phyloP scores from a whole-genome alignment of 495 filamentous ascomycete species.

The Podospora bellae-mahoneyi region DNA sequence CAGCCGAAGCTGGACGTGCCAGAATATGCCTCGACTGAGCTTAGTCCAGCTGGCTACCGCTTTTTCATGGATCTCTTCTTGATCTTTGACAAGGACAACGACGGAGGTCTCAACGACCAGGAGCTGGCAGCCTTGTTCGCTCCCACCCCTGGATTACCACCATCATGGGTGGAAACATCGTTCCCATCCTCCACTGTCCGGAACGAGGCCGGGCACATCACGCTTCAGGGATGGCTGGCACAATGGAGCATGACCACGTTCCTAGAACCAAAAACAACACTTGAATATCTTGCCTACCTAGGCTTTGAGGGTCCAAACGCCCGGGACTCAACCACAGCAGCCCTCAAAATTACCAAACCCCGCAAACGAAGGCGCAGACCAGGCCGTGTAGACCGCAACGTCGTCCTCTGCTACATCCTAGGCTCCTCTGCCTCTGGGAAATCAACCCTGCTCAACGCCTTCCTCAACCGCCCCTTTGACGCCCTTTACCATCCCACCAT shows the following conservation, averaged over 20 bases:
- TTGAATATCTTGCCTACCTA: constrained; percentile 92
- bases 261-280: constrained; percentile 85
- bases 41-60: constrained; percentile 90
- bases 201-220: constrained; percentile 93
- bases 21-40: constrained; percentile 82
- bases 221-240: constrained; percentile 94
- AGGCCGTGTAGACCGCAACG: constrained; percentile 85
- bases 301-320: constrained; percentile 72
- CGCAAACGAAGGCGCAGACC: constrained; percentile 78
- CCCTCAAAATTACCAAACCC: constrained; percentile 86
- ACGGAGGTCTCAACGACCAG: constrained; percentile 82
- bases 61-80: constrained; percentile 98
- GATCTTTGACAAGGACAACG: constrained; percentile 93
- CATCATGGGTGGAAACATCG: constrained; percentile 76
- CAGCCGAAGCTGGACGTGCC: constrained; percentile 93
- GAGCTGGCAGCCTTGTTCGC: constrained; percentile 86
- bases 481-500: constrained; percentile 90
- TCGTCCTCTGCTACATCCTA: constrained; percentile 93
- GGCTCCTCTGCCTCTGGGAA: constrained; percentile 82
- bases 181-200: constrained; percentile 93
- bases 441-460: constrained; percentile 81
- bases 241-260: constrained; percentile 99
- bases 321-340: constrained; percentile 68
- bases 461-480: constrained; percentile 83
- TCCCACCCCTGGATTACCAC: constrained; percentile 83